These are phyloP conservation scores for Rhizophagus prolifer DNA, from an alignment of 192 early-diverging fungal species.

Conservation along the genomic window DNA sequence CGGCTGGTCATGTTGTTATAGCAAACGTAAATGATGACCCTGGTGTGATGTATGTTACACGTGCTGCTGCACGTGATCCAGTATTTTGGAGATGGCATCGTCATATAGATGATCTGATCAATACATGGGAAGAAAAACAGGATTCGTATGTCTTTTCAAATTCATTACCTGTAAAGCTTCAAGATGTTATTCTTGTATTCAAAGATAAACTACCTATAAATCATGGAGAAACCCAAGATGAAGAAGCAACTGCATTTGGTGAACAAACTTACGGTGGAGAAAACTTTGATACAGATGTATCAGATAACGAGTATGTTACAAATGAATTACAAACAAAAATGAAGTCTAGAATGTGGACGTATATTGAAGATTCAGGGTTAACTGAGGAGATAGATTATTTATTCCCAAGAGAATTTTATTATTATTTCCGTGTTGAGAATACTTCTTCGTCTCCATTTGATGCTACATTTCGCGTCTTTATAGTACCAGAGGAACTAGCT, in stretches of 20 bases:
- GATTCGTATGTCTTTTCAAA: background rate
- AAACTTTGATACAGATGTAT: background rate
- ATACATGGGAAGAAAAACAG: background rate
- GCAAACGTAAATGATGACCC: background rate
- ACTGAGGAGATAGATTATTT: background rate
- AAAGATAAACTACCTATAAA: background rate
- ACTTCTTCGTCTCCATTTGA: background rate
- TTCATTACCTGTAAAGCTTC: background rate
- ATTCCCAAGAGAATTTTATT: constrained; percentile 9
- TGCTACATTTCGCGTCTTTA: background rate
- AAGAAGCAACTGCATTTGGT: background rate
- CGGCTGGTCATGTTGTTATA: background rate
- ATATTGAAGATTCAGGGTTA: background rate
- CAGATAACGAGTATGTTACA: no score
- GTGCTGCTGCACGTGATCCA: background rate
- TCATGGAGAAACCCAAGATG: background rate
- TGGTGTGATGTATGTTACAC: background rate
- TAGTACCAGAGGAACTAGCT: background rate
- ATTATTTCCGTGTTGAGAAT: constrained; percentile 13
- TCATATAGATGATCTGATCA: background rate
- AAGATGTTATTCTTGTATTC: background rate
- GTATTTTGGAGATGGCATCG: constrained; percentile 14
- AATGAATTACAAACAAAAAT: background rate
- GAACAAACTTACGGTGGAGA: background rate
- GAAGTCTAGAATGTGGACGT: background rate